Percentiles rank a stretch among this genome's conserved stretches.
phyloP scores from a whole-genome alignment of 257 asterid genomes.

The Verbascum thapsus region DNA sequence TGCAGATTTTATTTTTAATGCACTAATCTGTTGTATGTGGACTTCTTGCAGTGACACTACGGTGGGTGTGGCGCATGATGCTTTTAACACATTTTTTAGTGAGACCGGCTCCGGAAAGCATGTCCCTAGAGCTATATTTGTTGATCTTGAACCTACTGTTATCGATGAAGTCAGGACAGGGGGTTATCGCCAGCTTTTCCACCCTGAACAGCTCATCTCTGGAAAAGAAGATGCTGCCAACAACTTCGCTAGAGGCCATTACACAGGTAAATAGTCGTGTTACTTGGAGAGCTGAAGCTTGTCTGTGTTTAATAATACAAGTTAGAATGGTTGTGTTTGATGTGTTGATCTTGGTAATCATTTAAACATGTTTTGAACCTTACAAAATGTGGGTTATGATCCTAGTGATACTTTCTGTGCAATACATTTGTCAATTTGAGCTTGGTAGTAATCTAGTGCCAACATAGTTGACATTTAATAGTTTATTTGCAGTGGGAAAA shows the following conservation, averaged over 20 bases:
- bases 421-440: not conserved
- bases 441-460: not conserved
- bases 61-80: constrained; percentile 72
- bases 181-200: constrained; percentile 88
- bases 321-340: constrained; percentile 15
- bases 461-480: not conserved
- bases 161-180: constrained; percentile 87
- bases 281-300: not conserved
- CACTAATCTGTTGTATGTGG: constrained; percentile 21
- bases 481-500: constrained; percentile 64
- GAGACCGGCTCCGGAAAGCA: constrained; percentile 94
- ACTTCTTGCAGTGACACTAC: constrained; percentile 70
- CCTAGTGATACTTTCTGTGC: not conserved
- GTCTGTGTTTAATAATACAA: not conserved
- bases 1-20: constrained; percentile 21
- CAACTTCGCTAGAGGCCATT: constrained; percentile 89
- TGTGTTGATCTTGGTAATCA: not conserved
- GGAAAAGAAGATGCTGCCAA: constrained; percentile 98
- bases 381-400: not conserved
- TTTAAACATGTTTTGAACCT: not conserved
- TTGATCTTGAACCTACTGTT: constrained; percentile 92
- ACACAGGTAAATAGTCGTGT: constrained; percentile 52
- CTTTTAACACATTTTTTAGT: constrained; percentile 90
- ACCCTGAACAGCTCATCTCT: constrained; percentile 91
- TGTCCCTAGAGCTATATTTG: constrained; percentile 86